Evolutionary conservation across 768 basidiomycete species (phyloP).

Genomic region (Calocybe cyanea): DNA sequence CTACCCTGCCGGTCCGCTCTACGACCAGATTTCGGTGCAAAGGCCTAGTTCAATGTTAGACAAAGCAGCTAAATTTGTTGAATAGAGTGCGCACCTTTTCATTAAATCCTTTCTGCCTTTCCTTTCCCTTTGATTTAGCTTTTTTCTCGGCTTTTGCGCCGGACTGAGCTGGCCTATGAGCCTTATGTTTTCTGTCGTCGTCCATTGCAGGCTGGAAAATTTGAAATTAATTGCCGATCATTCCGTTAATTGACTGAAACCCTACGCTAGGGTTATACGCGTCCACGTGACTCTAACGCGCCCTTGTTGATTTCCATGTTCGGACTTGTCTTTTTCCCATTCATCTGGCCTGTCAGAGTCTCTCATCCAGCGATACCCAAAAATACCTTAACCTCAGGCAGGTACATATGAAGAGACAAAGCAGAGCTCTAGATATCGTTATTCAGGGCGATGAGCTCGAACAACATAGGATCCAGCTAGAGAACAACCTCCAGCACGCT

Average conservation of each 20-base stretch:
- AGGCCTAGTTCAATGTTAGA: constrained; percentile 52
- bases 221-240: no score
- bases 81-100: constrained; percentile 63
- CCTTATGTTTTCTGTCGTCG: constrained; percentile 79
- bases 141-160: constrained; percentile 78
- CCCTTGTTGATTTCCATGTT: constrained; percentile 13
- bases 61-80: neutral
- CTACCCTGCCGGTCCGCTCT: constrained; percentile 86
- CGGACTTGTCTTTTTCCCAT: neutral
- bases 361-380: constrained; percentile 22
- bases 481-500: constrained; percentile 71
- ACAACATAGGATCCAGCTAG: constrained; percentile 71
- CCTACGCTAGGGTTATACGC: constrained; percentile 5
- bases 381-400: constrained; percentile 1
- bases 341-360: neutral
- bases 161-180: constrained; percentile 72
- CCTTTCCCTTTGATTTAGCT: constrained; percentile 62
- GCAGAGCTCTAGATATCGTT: constrained; percentile 36
- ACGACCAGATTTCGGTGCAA: constrained; percentile 88
- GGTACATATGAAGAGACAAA: constrained; percentile 33
- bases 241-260: neutral
- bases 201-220: constrained; percentile 28
- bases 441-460: constrained; percentile 76
- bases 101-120: constrained; percentile 77
- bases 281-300: constrained; percentile 15